phyloP scores from a whole-genome alignment of 1,284 basidiomycete species.

The Testicularia cyperi region DNA sequence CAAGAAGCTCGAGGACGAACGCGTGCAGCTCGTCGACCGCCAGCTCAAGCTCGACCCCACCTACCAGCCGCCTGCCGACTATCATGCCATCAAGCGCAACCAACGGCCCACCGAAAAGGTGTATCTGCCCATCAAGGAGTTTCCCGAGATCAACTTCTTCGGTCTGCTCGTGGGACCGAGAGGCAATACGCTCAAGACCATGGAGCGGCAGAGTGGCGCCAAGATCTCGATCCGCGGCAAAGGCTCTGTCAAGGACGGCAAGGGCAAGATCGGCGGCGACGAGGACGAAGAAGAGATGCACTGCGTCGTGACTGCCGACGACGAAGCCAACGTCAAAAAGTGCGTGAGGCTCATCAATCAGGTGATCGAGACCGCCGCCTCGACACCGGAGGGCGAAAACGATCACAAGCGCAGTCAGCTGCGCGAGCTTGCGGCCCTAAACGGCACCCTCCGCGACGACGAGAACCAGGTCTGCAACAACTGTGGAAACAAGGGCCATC shows the following conservation, averaged over 20 bases:
- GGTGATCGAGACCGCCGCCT: constrained; percentile 98
- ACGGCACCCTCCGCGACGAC: constrained; percentile 97
- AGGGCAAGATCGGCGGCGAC: constrained; percentile 82
- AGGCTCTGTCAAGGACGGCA: constrained; percentile 97
- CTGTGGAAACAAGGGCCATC: constrained; percentile 80
- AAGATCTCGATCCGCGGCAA: constrained; percentile 98
- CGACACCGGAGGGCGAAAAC: constrained; percentile 97
- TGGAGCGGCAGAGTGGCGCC: constrained; percentile 96
- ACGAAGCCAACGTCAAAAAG: constrained; percentile 82
- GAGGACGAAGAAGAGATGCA: constrained; percentile 99
- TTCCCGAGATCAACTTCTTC: constrained; percentile 99
- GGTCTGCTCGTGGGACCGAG: constrained; percentile 96
- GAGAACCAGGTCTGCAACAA: constrained; percentile 99
- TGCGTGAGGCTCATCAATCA: constrained; percentile 95
- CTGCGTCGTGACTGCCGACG: constrained; percentile 91
- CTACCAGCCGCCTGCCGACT: constrained; percentile 92
- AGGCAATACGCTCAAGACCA: constrained; percentile 98
- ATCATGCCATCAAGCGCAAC: constrained; percentile 78
- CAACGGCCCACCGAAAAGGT: constrained; percentile 81
- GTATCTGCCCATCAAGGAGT: constrained; percentile 98
- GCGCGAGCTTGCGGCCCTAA: constrained; percentile 92
- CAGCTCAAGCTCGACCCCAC: constrained; percentile 97
- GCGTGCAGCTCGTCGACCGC: constrained; percentile 85
- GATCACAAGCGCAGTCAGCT: constrained; percentile 99
- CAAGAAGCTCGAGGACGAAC: constrained; percentile 96